Base-by-base conservation (phyloP, 2,329 filamentous ascomycete species). In the Tolypocladium tropicale region DNA sequence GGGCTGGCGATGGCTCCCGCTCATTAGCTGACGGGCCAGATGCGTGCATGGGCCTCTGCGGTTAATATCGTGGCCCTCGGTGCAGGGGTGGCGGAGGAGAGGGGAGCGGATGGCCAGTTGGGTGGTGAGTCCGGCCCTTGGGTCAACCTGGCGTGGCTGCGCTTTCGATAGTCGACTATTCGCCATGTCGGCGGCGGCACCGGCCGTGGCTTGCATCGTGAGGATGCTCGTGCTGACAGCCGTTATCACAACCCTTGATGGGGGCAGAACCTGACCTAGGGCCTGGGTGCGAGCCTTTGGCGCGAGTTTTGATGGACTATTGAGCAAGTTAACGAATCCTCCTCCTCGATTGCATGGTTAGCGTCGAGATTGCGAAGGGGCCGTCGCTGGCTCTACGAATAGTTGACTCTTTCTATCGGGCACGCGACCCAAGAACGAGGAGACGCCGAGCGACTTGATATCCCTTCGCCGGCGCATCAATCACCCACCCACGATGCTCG, bases 1-100 rank as follows among this genome's bases (percentile, higher is more conserved):
- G 46, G 57, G 58, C 41, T 32, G 16, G 46, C 46, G n/a, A 30
- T 48, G 23, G 25, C 43, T 48, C 25, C 43, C 43, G 55, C 56
- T 58, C 46, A 51, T 25, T 53, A 39, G 32, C 23, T 30, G 49
- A 28, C 25, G 39, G 39, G 46, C 25, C 28, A 32, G 28, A 49
- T 49, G 28, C 46, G 46, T 6, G 5, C 46, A 49, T 32, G 46
- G 49, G 18, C 9, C 46, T n/a, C n/a, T n/a, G n/a, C n/a, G n/a
- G n/a, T n/a, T n/a, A n/a, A n/a, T 25, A 30, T 48, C 25, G 25
- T 28, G 46, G 46, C 46, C n/a, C 28, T n/a, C 23, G 46, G 28
- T n/a, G 28, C 18, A n/a, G 28, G 46, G 28, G 46, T 14, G 3
- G 39, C 7, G 23, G 12, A 18, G 41, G 3, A 14, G 6, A 25